Base-by-base conservation (phyloP, 2,329 filamentous ascomycete genomes). In the Microthyrium microscopicum region DNA sequence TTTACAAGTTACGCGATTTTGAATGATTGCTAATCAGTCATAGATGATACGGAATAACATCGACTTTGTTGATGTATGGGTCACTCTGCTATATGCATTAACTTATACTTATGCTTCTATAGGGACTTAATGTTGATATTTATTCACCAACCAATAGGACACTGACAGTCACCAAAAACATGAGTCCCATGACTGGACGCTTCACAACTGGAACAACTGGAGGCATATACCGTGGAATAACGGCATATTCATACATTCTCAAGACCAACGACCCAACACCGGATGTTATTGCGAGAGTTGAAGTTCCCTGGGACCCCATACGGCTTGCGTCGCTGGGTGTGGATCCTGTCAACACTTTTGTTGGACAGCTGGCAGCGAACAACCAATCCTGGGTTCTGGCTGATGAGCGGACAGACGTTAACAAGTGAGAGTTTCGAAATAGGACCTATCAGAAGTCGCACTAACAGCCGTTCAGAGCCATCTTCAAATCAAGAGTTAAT, bases 351-450 rank as follows among this genome's bases (percentile, higher is more conserved):
- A 40, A 43, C 27, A 43, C 41, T 9, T 43, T 39, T 28, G 38
- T 44, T 16, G 41, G 37, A 6, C 27, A 12, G 21, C 35, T 44
- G 5, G 35, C 38, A 3, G n/a, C 13, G 3, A 39, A 41, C 31
- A 33, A 38, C 5, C 33, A 56, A 45, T 30, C 50, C 47, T 50
- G 57, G 56, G 36, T 52, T 41, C 17, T 58, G 38, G n/a, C n/a
- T n/a, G 32, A 54, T 8, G 49, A 51, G 11, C 38, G 36, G 9
- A 35, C 46, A 20, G 51, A 49, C 33, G 46, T 53, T 7, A 47
- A 51, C 18, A 34, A 38, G 40, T n/a, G n/a, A n/a, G n/a, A n/a
- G n/a, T n/a, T n/a, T n/a, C n/a, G n/a, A n/a, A n/a, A n/a, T n/a
- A n/a, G n/a, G n/a, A n/a, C n/a, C n/a, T n/a, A n/a, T n/a, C n/a